phyloP scores from a whole-genome alignment of 495 filamentous ascomycete species.

The Podospora pseudoanserina region DNA sequence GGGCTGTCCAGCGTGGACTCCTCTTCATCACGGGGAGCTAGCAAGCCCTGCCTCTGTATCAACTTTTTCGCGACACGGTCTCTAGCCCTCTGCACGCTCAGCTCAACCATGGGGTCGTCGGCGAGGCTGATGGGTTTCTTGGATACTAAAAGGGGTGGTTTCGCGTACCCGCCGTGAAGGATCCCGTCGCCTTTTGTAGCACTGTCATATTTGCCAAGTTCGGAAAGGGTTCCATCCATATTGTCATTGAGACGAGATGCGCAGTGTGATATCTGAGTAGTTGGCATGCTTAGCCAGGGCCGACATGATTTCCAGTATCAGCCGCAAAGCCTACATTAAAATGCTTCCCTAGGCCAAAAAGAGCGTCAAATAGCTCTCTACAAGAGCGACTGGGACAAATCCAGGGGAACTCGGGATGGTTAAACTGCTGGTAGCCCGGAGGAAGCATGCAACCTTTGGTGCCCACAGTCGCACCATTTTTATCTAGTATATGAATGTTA shows the following conservation, averaged over 20 bases:
- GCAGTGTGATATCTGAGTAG: slow-evolving; percentile 11
- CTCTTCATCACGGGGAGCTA: background rate
- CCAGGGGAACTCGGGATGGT: slow-evolving; percentile 26
- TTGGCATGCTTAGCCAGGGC: background rate
- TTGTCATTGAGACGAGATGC: slow-evolving; percentile 26
- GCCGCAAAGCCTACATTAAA: slow-evolving; percentile 22
- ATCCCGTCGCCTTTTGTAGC: slow-evolving; percentile 9
- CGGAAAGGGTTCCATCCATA: slow-evolving; percentile 28
- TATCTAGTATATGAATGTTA: slow-evolving; percentile 4
- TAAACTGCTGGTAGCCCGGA: slow-evolving; percentile 20
- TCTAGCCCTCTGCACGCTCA: background rate
- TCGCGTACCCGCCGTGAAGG: slow-evolving; percentile 8
- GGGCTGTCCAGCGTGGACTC: background rate
- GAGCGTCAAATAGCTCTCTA: slow-evolving; percentile 18
- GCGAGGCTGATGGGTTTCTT: slow-evolving; percentile 17
- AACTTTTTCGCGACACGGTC: background rate
- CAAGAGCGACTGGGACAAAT: slow-evolving; percentile 33
- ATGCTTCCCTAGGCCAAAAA: slow-evolving; percentile 26
- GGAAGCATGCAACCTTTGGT: slow-evolving; percentile 31
- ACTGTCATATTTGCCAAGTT: slow-evolving; percentile 20
- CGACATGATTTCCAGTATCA: background rate
- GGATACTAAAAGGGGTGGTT: slow-evolving; percentile 18
- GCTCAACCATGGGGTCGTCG: slow-evolving; percentile 16
- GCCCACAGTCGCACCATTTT: background rate
- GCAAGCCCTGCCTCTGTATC: background rate